Base-by-base conservation (phyloP, 495 filamentous ascomycete species). In the Tuber melanosporum region DNA sequence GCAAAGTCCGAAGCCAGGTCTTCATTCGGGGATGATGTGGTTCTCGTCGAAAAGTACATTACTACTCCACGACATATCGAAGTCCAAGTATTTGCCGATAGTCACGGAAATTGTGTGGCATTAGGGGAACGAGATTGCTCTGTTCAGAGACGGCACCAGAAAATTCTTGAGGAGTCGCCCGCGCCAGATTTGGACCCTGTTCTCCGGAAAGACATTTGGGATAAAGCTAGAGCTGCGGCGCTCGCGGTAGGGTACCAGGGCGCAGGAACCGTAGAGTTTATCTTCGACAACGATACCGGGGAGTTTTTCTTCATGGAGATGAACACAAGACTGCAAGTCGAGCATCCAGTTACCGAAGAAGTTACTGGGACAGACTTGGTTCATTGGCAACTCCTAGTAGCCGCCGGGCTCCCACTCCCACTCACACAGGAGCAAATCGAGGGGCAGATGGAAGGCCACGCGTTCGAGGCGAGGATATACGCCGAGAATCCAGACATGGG, bases 251-350 rank as follows among this genome's bases (percentile, higher is more conserved):
- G 92, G 20, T 99, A 99, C 81, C 92, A 96, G 81, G 96, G 95
- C 36, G 95, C 95, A 36, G 95, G 95, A 4, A 99, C 95, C 0
- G 95, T 99, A 9, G 95, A 99, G 83, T 99, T 98, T 84, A 99
- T 99, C 76, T 94, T 99, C 75, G 96, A 99, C 86, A 96, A 95
- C 81, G 96, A 98, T 77, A 91, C 91, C 0, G 92, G 92, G 12
- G 88, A 94, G 70, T 98, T 98, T 85, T 99, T 93, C 87, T 99
- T 99, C 85, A 98, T 99, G 95, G 95, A 99, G 85, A 98, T 98
- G 95, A 99, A 99, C 85, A 98, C 95, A 0, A 89, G 95, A 73
- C 87, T 99, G 14, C 95, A 99, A 83, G 95, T 99, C 39, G 95
- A 99, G 85, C 95, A 99, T 80, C 96, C 95, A 14, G 95, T 98